Evolutionary conservation across 305 asterid genomes (phyloP), one percentile per base, ranked within the genome.

Genomic region (Ajuga reptans): DNA sequence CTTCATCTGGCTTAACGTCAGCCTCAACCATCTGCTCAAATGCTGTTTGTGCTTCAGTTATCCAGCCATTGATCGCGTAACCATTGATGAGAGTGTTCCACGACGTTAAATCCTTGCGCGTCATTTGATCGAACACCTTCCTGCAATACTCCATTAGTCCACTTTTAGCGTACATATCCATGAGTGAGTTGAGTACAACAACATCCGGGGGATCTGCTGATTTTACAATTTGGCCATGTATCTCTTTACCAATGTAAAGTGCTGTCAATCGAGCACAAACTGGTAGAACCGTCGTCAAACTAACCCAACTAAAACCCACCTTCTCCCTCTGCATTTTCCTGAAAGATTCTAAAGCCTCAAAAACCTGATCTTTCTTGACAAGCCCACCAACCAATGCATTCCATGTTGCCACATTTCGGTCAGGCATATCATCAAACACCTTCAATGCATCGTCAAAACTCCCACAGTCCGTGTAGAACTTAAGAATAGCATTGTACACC

Each of bases 391-490:
- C 64, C 72, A 81, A 65, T 0, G 84, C 77, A 18, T 82, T 80
- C 91, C 91, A 85, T 9, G 83, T 76, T 0, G 73, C 84, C 27
- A 84, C 68, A 80, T 86, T 75, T 79, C 87, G 74, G n/a, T 62
- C 75, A 11, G 89, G 84, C 89, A 86, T 86, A 33, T 70, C 69
- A 46, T 84, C 87, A 66, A 86, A 86, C 82, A 84, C 59, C 69
- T 59, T 70, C 9, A 76, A 8, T 9, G 64, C 80, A 29, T 74
- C 85, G 1, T 74, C 78, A 59, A 66, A 81, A 51, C 73, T 60
- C 42, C 86, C 86, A 41, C 81, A 78, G 47, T 78, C 82, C 0
- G 53, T 60, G 58, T 85, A 85, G 59, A 82, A 45, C 56, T 76
- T 75, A 81, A 85, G 71, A 9, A 85, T 71, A 29, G 80, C 81